Base-by-base conservation (phyloP, 352 stramenopile species). In the Elongisporangium undulatum region DNA sequence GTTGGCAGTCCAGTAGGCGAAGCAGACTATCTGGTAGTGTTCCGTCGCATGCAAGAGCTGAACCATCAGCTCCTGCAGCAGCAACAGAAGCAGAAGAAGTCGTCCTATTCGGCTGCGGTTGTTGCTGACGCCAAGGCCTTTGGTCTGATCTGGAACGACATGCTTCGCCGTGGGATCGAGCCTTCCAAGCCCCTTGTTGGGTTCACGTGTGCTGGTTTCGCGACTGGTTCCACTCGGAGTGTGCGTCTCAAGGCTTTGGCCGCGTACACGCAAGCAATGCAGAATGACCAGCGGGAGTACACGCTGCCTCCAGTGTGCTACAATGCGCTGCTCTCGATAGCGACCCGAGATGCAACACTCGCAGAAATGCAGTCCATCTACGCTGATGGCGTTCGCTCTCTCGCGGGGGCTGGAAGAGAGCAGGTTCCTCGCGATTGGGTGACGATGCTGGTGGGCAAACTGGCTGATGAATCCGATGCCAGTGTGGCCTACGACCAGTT, bases 81-180 rank as follows among this genome's bases (percentile, higher is more conserved):
- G 17, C 16, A 24, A 16, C 22, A 24, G 2, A 21, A 56, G 54
- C 59, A 12, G 6, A 41, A 41, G 13, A 41, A 41, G 29, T 9
- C 29, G 9, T 15, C 29, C 4, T 9, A 41, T 41, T 19, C 59
- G 0, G 19, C 61, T 39, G 85, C 74, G 63, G 58, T 54, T 21
- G 64, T 49, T 0, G 55, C 67, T 17, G 74, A 80, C 20, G 29
- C 29, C 29, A 41, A 41, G 29, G 29, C 29, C 1, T 79, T 86
- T 49, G 71, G 73, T 17, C 19, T 50, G 23, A 57, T 89, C 13
- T 82, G 73, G 59, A 52, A 76, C 19, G 69, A 78, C 22, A 87
- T 89, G 68, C 34, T 19, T 2, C 53, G 59, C 29, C 73, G 72
- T 20, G 67, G 51, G 13, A 62, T 87, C 26, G 21, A 29, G 7